phyloP scores from a whole-genome alignment of 345 rosid genomes.

The Excoecaria agallocha region DNA sequence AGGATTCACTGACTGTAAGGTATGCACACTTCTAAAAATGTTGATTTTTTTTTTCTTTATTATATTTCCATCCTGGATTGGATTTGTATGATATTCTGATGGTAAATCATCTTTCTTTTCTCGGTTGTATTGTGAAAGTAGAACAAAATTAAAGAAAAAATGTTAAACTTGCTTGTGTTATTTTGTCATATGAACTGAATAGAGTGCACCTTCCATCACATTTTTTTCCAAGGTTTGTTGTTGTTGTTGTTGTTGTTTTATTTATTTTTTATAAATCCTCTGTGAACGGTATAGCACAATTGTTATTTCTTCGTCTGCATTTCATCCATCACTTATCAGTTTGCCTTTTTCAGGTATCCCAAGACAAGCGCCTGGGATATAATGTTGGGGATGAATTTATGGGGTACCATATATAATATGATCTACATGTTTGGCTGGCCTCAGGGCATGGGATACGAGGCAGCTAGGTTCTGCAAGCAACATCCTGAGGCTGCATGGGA shows the following conservation, averaged over 20 bases:
- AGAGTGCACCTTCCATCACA: background rate
- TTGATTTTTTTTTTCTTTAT: background rate
- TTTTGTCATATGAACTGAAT: background rate
- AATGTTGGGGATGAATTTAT: constrained; percentile 94
- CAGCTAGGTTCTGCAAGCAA: constrained; percentile 68
- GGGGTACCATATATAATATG: constrained; percentile 91
- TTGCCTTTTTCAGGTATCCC: constrained; percentile 53
- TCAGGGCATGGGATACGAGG: constrained; percentile 65
- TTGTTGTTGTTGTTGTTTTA: no score
- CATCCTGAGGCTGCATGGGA: constrained; percentile 95
- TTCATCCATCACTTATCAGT: background rate
- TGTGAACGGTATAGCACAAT: background rate
- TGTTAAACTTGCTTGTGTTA: no score
- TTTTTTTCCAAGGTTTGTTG: background rate
- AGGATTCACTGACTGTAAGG: constrained; percentile 88
- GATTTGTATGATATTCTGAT: background rate
- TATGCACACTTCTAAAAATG: constrained; percentile 14
- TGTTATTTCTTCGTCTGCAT: background rate
- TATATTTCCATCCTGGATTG: background rate
- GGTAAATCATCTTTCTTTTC: background rate
- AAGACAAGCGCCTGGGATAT: constrained; percentile 91
- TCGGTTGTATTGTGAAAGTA: background rate
- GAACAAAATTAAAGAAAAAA: no score
- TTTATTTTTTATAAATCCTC: no score
- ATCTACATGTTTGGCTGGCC: constrained; percentile 92